Evolutionary conservation across 2,329 filamentous ascomycete genomes (phyloP).

Genomic region (Pseudopyricularia cyperi): DNA sequence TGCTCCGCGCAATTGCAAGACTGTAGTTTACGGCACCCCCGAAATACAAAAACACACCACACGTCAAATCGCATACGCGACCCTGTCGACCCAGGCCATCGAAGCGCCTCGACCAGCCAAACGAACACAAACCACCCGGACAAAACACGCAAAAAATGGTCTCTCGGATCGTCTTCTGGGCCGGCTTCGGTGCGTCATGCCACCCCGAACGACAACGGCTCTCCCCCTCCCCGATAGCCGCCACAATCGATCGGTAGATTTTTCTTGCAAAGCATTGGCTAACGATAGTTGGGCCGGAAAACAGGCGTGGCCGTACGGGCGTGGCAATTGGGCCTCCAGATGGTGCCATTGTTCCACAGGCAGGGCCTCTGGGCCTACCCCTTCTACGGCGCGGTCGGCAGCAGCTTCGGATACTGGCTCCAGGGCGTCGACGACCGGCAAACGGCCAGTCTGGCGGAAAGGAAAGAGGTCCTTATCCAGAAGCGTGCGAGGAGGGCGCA

Average conservation of each 20-base stretch:
- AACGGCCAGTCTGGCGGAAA: constrained; percentile 60
- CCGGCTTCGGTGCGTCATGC: constrained; percentile 68
- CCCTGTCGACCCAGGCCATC: background rate
- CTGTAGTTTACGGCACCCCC: background rate
- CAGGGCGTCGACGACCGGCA: constrained; percentile 80
- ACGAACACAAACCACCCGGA: background rate
- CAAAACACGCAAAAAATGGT: constrained; percentile 29
- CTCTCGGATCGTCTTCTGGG: constrained; percentile 65
- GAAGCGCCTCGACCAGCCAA: background rate
- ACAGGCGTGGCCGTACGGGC: constrained; percentile 80
- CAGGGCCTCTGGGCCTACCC: constrained; percentile 86
- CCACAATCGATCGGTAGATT: background rate
- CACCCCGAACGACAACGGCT: constrained; percentile 1
- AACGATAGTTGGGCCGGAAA: background rate
- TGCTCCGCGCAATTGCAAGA: background rate
- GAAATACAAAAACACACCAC: background rate
- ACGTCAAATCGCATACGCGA: background rate
- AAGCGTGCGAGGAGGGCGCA: constrained; percentile 73
- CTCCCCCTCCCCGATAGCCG: background rate
- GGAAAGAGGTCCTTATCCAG: constrained; percentile 71
- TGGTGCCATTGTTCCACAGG: constrained; percentile 84
- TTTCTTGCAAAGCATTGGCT: background rate
- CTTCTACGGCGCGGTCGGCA: constrained; percentile 71
- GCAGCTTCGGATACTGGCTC: constrained; percentile 94
- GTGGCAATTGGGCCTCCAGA: constrained; percentile 97